Evolutionary conservation across 768 basidiomycete genomes (phyloP).

Genomic region (Lactarius hengduanensis): DNA sequence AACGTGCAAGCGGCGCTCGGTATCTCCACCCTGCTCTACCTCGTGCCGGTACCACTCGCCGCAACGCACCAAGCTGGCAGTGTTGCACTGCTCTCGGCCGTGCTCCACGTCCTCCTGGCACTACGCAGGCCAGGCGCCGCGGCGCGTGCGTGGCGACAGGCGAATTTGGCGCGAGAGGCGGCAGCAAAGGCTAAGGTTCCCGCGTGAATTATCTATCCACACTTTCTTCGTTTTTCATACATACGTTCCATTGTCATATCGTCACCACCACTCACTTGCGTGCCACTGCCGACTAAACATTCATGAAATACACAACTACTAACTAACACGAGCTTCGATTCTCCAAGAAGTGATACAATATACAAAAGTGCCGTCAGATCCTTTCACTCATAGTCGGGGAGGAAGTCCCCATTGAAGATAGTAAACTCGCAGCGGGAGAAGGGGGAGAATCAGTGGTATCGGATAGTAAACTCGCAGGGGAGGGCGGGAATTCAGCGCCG

Average conservation of each 20-base stretch:
- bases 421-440: background rate
- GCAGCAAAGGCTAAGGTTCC: background rate
- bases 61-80: constrained; percentile 96
- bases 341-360: background rate
- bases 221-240: too few species aligned
- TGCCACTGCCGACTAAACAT: background rate
- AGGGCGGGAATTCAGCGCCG: background rate
- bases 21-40: constrained; percentile 81
- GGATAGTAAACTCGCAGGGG: background rate
- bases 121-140: constrained; percentile 68
- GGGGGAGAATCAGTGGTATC: background rate
- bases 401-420: background rate
- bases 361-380: background rate
- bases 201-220: background rate
- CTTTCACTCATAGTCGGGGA: too few species aligned
- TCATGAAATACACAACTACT: background rate
- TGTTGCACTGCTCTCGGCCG: constrained; percentile 78
- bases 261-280: too few species aligned
- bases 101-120: constrained; percentile 72
- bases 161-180: constrained; percentile 26
- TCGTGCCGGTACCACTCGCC: constrained; percentile 90
- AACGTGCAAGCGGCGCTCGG: constrained; percentile 80
- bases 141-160: constrained; percentile 59
- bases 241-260: too few species aligned
- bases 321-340: background rate